Percentiles rank a stretch among this genome's conserved stretches.
Conservation (phyloP, 2,329 filamentous ascomycete genomes). For the Paraconiothyrium sp. region DNA sequence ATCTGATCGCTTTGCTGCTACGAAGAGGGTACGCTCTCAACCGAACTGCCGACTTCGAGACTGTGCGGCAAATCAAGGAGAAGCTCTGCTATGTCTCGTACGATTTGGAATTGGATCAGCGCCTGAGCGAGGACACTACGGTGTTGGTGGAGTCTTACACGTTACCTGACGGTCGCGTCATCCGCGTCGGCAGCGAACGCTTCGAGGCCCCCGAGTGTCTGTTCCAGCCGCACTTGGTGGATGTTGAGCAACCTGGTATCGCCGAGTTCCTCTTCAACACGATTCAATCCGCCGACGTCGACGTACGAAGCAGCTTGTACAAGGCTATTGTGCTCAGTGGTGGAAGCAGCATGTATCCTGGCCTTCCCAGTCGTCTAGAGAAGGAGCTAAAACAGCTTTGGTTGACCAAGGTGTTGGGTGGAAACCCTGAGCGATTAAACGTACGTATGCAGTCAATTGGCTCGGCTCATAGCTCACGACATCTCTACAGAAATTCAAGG, state of each 20-base stretch:
- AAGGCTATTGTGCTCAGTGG: conserved; percentile 97
- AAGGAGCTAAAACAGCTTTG: conserved; percentile 99
- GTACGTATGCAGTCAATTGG: conserved; percentile 52
- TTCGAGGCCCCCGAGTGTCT: conserved; percentile 98
- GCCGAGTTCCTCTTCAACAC: conserved; percentile 99
- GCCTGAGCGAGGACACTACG: conserved; percentile 95
- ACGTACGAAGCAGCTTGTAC: conserved; percentile 92
- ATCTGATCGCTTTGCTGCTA: conserved; percentile 92
- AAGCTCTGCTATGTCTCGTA: conserved; percentile 99
- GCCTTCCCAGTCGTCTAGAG: conserved; percentile 90
- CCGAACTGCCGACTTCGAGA: conserved; percentile 98
- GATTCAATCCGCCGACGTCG: conserved; percentile 94
- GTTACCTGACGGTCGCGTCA: conserved; percentile 92
- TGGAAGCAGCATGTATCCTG: conserved; percentile 98
- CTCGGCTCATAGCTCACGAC: conserved; percentile 29
- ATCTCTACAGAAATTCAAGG: conserved; percentile 86
- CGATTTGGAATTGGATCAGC: conserved; percentile 95
- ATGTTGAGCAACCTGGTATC: conserved; percentile 96
- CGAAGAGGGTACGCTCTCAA: conserved; percentile 96
- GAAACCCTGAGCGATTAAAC: conserved; percentile 89
- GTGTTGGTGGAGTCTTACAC: conserved; percentile 98
- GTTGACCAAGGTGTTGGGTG: conserved; percentile 88
- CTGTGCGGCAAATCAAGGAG: conserved; percentile 97
- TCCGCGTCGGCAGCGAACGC: conserved; percentile 93
- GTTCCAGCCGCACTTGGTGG: conserved; percentile 97